Evolutionary conservation across 257 asterid genomes (phyloP).

Genomic region (Solanum bulbocastanum): DNA sequence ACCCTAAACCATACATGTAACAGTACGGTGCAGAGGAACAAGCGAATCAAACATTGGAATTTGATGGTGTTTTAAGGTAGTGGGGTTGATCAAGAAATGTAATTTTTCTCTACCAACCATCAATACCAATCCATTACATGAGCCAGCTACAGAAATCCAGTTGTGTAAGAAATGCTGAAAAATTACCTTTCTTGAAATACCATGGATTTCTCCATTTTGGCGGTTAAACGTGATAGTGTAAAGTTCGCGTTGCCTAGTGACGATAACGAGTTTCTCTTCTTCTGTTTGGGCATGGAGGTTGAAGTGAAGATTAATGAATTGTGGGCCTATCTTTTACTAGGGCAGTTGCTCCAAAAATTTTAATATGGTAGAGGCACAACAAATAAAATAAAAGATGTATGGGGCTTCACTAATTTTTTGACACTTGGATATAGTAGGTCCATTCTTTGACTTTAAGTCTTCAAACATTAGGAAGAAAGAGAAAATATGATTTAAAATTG

Average conservation of each 20-base stretch:
- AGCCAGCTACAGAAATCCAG: not conserved
- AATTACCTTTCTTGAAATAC: not conserved
- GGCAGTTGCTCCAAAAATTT: too few species aligned
- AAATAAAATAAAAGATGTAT: too few species aligned
- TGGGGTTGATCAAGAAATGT: not conserved
- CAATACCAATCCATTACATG: not conserved
- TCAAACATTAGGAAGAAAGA: too few species aligned
- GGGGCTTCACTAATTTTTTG: too few species aligned
- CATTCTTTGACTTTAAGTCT: too few species aligned
- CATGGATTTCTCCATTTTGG: not conserved
- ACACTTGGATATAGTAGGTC: too few species aligned
- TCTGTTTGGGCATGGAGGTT: not conserved
- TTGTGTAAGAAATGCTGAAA: not conserved
- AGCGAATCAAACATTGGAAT: not conserved
- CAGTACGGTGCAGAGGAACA: not conserved
- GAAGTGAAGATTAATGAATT: not conserved
- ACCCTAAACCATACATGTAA: slow-evolving; percentile 24
- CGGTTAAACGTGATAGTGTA: not conserved
- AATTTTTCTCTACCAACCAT: not conserved
- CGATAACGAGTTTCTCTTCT: not conserved
- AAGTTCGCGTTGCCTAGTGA: not conserved
- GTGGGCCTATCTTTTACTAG: too few species aligned
- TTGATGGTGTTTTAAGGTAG: slow-evolving; percentile 7
- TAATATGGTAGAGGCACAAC: too few species aligned
- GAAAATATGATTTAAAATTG: too few species aligned